phyloP scores from a whole-genome alignment of 352 stramenopile species.

The Pythium volutum region DNA sequence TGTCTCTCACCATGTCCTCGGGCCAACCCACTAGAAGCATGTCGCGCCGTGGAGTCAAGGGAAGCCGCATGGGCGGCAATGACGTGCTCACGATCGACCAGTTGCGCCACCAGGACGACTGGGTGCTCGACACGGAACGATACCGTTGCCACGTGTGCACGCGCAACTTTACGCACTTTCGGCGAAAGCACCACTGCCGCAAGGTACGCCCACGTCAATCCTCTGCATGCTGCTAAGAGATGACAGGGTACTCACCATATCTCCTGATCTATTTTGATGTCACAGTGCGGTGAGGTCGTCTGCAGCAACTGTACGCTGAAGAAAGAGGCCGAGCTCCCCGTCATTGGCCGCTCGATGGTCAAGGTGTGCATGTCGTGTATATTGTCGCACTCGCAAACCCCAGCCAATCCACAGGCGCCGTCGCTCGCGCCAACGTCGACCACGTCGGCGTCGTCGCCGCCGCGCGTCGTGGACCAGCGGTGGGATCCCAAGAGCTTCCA shows the following conservation, averaged over 20 bases:
- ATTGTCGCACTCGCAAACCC: conserved; percentile 75
- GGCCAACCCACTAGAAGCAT: conserved; percentile 32
- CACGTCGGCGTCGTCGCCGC: conserved; percentile 42
- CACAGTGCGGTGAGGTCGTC: conserved; percentile 83
- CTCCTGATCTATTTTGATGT: background rate
- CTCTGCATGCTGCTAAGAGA: background rate
- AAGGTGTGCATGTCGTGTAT: conserved; percentile 90
- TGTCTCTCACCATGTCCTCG: conserved; percentile 13
- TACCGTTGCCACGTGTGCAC: conserved; percentile 88
- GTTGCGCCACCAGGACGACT: conserved; percentile 85
- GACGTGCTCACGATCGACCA: conserved; percentile 88
- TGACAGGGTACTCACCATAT: background rate
- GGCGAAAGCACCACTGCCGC: conserved; percentile 87
- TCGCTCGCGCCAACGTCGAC: conserved; percentile 33
- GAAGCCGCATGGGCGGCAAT: conserved; percentile 67
- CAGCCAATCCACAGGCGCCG: conserved; percentile 68
- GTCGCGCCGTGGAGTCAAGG: conserved; percentile 73
- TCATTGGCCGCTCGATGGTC: conserved; percentile 81
- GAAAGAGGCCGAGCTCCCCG: conserved; percentile 82
- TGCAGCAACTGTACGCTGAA: conserved; percentile 87
- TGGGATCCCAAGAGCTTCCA: conserved; percentile 85
- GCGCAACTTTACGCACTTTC: conserved; percentile 86
- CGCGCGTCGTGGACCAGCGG: conserved; percentile 37
- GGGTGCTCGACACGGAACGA: conserved; percentile 84
- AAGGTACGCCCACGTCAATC: conserved; percentile 55